Evolutionary conservation across 225 moss, liverwort and hornwort genomes (phyloP), one percentile per base, ranked within the genome.

Genomic region (Ulota crispa): DNA sequence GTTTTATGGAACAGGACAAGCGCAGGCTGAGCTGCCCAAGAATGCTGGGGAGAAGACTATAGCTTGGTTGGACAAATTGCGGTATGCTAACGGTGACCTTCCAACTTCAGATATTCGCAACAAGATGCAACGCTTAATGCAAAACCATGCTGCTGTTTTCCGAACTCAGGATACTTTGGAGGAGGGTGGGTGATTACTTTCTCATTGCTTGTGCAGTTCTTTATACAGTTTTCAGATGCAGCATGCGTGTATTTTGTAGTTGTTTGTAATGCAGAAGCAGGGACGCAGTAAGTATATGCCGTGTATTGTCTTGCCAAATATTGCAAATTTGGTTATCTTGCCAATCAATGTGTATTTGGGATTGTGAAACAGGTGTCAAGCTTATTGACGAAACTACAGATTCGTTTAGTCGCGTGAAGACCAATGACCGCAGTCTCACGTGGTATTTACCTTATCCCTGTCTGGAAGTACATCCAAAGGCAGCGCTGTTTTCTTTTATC

Each of bases 131-230:
- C 89, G 90, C 9, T 52, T 87, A 23, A 99, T 99, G 98, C 98
- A 99, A 77, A 94, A 87, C 57, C 74, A 99, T 85, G 98, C 98
- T 66, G 94, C 98, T 28, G 98, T 99, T 34, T 99, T 99, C 65
- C 90, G 98, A 27, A 89, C 91, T 12, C 92, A 88, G 39, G 72
- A 89, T 59, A 90, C 88, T 34, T 81, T 99, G 87, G 88, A 89
- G 84, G 93, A 99, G 88, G 98, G 96, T 91, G 72, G 67, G 88
- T 77, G 47, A 15, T 43, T 55, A 3, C 31, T 56, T 70, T 50
- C 9, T 64, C 43, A 60, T 74, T 16, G 50, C 24, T 73, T 56
- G 34, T 45, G 24, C 9, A 18, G 7, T 65, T 30, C n/a, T 18
- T 8, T 26, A 4, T 43, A 21, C 27, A 2, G 5, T 41, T 54